Conservation (phyloP, 1,284 basidiomycete genomes). For the Inonotus obliquus region DNA sequence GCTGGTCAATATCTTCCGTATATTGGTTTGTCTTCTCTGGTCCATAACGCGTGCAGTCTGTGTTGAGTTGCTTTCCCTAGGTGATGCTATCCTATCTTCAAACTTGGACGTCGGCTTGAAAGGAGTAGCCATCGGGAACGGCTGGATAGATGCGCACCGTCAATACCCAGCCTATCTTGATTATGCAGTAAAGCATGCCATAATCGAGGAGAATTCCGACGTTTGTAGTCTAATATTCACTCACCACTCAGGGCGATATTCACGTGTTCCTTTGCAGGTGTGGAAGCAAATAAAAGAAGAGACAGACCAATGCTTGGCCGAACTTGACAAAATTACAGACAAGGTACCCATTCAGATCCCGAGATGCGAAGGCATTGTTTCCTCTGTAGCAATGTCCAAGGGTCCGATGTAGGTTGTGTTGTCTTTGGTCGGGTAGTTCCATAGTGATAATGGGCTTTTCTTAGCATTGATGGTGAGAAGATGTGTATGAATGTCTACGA, state of each 20-base stretch:
- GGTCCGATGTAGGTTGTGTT: conserved; percentile 53
- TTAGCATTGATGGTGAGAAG: conserved; percentile 63
- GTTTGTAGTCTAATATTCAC: conserved; percentile 36
- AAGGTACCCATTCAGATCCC: conserved; percentile 59
- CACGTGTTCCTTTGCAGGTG: conserved; percentile 32
- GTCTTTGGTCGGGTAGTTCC: not conserved
- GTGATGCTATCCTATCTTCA: conserved; percentile 75
- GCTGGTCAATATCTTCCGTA: conserved; percentile 99
- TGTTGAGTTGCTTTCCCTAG: conserved; percentile 35
- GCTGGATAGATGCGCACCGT: conserved; percentile 87
- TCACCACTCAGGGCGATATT: not conserved
- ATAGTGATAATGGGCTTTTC: not conserved
- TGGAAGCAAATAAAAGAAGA: conserved; percentile 61
- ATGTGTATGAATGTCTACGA: conserved; percentile 97
- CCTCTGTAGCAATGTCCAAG: conserved; percentile 55
- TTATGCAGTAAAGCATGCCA: conserved; percentile 75
- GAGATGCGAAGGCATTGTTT: conserved; percentile 66
- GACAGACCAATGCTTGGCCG: conserved; percentile 60
- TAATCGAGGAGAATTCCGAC: conserved; percentile 71
- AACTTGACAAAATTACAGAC: conserved; percentile 43
- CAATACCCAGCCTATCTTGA: conserved; percentile 93
- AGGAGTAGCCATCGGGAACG: conserved; percentile 93
- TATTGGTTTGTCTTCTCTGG: conserved; percentile 54
- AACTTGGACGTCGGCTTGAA: conserved; percentile 54
- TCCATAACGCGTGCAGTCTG: conserved; percentile 5